Evolutionary conservation across 768 basidiomycete species (phyloP).

Genomic region (Lentinus tigrinus): DNA sequence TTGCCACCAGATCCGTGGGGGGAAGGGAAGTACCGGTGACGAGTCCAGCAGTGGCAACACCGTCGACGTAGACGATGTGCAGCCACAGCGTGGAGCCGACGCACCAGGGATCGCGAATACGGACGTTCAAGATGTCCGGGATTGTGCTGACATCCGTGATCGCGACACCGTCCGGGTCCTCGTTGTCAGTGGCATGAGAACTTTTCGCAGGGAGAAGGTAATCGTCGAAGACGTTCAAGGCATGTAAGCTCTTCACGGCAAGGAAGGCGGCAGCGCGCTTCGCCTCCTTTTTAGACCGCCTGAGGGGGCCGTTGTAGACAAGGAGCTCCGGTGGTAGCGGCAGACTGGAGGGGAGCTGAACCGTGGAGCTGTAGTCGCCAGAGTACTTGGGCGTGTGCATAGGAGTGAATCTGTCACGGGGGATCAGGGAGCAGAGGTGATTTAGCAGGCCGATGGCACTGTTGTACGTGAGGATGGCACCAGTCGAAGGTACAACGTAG

Average conservation of each 20-base stretch:
- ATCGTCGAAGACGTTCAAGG: slow-evolving; percentile 77
- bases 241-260: slow-evolving; percentile 68
- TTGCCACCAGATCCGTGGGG: slow-evolving; percentile 40
- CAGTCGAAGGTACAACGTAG: slow-evolving; percentile 68
- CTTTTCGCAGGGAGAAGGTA: slow-evolving; percentile 73
- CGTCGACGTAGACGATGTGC: slow-evolving; percentile 58
- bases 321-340: slow-evolving; percentile 57
- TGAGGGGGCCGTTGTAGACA: slow-evolving; percentile 55
- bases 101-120: slow-evolving; percentile 67
- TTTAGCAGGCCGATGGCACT: slow-evolving; percentile 69
- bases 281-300: slow-evolving; percentile 74
- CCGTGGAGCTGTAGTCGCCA: slow-evolving; percentile 54
- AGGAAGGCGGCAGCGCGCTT: slow-evolving; percentile 80
- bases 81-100: slow-evolving; percentile 57
- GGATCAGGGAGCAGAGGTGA: slow-evolving; percentile 77
- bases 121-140: slow-evolving; percentile 55
- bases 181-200: slow-evolving; percentile 44
- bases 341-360: slow-evolving; percentile 68
- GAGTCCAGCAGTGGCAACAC: slow-evolving; percentile 53
- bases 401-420: slow-evolving; percentile 67
- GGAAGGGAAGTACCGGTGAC: slow-evolving; percentile 64
- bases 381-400: slow-evolving; percentile 57
- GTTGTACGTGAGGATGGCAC: slow-evolving; percentile 79
- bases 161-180: slow-evolving; percentile 52
- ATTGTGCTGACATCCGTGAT: slow-evolving; percentile 44